A percentile compares a stretch with the other conserved stretches of the same genome.
phyloP scores from a whole-genome alignment of 1,139 yeast genomes.

The Diutina neorugosa region DNA sequence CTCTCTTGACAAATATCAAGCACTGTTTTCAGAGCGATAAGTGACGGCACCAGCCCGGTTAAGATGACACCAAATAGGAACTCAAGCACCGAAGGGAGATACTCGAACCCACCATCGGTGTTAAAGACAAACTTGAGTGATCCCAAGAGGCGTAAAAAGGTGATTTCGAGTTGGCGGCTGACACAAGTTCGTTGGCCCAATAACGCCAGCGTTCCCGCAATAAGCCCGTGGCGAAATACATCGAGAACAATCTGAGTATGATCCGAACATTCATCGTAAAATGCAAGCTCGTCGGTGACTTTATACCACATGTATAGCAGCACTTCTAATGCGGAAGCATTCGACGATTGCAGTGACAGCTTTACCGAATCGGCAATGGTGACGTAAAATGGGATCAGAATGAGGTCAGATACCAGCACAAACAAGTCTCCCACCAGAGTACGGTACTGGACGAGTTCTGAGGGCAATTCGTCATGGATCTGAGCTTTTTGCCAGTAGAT shows the following conservation, averaged over 20 bases:
- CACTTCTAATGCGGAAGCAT: neutral
- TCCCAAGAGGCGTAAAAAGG: slow-evolving; percentile 41
- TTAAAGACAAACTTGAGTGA: slow-evolving; percentile 44
- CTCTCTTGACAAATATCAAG: slow-evolving; percentile 50
- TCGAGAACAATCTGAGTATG: neutral
- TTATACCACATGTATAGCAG: neutral
- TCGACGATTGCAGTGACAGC: slow-evolving; percentile 9
- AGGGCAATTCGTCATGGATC: slow-evolving; percentile 10
- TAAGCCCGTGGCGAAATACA: neutral
- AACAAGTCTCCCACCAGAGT: slow-evolving; percentile 66
- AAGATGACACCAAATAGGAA: slow-evolving; percentile 27
- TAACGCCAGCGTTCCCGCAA: neutral
- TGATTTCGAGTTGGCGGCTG: slow-evolving; percentile 8
- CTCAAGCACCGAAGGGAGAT: slow-evolving; percentile 38
- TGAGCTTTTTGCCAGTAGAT: slow-evolving; percentile 47
- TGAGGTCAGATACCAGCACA: slow-evolving; percentile 53
- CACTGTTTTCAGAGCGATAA: slow-evolving; percentile 46
- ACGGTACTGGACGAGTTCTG: slow-evolving; percentile 29
- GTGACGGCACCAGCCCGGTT: slow-evolving; percentile 16
- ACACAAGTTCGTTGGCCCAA: neutral
- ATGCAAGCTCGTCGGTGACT: neutral
- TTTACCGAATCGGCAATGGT: slow-evolving; percentile 34
- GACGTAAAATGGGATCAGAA: slow-evolving; percentile 45
- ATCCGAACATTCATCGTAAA: neutral
- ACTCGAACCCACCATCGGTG: slow-evolving; percentile 20